Evolutionary conservation across 495 filamentous ascomycete genomes (phyloP).

Genomic region (Trypethelium eluteriae): DNA sequence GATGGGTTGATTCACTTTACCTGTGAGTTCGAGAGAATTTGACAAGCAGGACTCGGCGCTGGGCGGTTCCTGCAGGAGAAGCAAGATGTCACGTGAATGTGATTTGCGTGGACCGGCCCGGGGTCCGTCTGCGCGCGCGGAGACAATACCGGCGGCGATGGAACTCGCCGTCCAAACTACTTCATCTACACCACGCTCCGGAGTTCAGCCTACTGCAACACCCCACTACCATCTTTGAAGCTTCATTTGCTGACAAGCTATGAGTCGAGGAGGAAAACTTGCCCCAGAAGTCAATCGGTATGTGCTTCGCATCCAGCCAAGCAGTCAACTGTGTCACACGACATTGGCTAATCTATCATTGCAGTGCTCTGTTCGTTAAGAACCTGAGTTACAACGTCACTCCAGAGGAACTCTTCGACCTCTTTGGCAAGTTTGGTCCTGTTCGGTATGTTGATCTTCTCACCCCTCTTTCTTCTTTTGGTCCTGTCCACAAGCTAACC

Average conservation of each 20-base stretch:
- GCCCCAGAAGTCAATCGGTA: constrained; percentile 94
- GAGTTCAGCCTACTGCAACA: constrained; percentile 1
- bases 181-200: not conserved
- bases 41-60: too few relatives aligned
- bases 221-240: not conserved
- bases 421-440: constrained; percentile 90
- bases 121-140: too few relatives aligned
- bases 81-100: too few relatives aligned
- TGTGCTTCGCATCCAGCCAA: constrained; percentile 32
- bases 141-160: not conserved
- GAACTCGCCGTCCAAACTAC: not conserved
- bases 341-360: not conserved
- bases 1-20: too few relatives aligned
- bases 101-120: too few relatives aligned
- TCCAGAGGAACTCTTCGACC: constrained; percentile 85
- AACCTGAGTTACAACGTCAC: constrained; percentile 97
- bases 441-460: constrained; percentile 60
- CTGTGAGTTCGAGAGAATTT: too few relatives aligned
- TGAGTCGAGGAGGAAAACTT: constrained; percentile 79
- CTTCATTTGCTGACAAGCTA: constrained; percentile 43
- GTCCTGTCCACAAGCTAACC: constrained; percentile 13
- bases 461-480: not conserved
- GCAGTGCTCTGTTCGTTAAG: constrained; percentile 90
- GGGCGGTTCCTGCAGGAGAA: too few relatives aligned
- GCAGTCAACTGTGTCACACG: not conserved